Evolutionary conservation across 2,329 filamentous ascomycete species (phyloP).

Genomic region (Pseudocercospora fuligena): DNA sequence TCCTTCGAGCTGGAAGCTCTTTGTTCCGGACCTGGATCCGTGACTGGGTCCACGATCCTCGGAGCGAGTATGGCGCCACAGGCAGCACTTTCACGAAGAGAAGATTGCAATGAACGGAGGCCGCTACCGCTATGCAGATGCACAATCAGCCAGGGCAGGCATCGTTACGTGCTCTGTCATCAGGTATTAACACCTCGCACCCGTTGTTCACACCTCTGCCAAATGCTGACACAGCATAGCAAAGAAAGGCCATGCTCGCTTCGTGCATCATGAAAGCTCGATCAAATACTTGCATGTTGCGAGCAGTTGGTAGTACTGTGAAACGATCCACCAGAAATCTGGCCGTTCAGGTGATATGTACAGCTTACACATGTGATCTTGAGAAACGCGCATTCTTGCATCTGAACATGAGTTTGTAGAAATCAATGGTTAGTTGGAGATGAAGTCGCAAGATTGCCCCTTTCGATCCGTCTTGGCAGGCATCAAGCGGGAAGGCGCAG

Average conservation of each 20-base stretch:
- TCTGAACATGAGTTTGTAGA: background rate
- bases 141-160: no score
- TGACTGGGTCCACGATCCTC: no score
- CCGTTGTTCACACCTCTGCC: no score
- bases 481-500: conserved; percentile 1
- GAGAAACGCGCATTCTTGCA: background rate
- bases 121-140: no score
- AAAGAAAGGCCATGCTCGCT: background rate
- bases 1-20: no score
- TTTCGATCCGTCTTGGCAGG: background rate
- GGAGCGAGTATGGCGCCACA: no score
- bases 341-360: background rate
- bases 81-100: no score
- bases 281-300: background rate
- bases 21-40: no score
- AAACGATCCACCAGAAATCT: background rate
- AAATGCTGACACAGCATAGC: background rate
- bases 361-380: background rate
- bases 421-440: background rate
- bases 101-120: no score
- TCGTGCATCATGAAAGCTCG: background rate
- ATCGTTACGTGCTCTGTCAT: no score
- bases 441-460: conserved; percentile 3
- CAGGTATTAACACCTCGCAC: no score
- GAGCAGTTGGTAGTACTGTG: background rate